Evolutionary conservation across 2,329 filamentous ascomycete genomes (phyloP), one percentile per base, ranked within the genome.

Genomic region (Trichoderma lentiforme): DNA sequence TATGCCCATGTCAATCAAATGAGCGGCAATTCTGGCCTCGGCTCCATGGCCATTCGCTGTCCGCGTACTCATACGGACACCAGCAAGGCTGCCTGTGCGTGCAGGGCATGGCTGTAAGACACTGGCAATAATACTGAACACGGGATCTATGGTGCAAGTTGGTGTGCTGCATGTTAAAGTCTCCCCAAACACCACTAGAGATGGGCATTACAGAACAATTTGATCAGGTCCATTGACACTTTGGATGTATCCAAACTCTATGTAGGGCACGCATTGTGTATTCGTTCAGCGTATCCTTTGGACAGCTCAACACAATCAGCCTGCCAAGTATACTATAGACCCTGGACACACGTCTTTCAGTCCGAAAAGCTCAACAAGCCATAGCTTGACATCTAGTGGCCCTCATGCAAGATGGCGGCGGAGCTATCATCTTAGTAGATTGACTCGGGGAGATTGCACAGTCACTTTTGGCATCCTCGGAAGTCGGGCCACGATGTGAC

Each of bases 401-500:
- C 7, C 14, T 36, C 30, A 66, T 56, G 60, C 60, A 63, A 26
- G n/a, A 63, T 63, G 21, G 36, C 36, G 26, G 64, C 64, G 47
- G 64, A 67, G 47, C 64, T 26, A 26, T 34, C 34, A 39, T 67
- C 64, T 57, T 11, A 57, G 63, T 11, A 57, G 64, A 67, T 56
- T 57, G 64, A n/a, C 51, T 65, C 28, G 30, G 18, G 15, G 47
- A 66, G 32, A 57, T 67, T 56, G 24, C 47, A 26, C 43, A 18
- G 30, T 66, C 43, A 36, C 24, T 56, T 66, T 28, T 66, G 47
- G 18, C 47, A 32, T 15, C 15, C 30, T 51, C 47, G 64, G 47
- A 67, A 67, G 47, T 57, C 64, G 64, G 64, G 34, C 47, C 64
- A 57, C 64, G 47, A 57, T 12, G 34, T 67, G 47, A 57, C 64